Base-by-base conservation (phyloP, 805 yeast species). In the Diddensiella santjacobensis region DNA sequence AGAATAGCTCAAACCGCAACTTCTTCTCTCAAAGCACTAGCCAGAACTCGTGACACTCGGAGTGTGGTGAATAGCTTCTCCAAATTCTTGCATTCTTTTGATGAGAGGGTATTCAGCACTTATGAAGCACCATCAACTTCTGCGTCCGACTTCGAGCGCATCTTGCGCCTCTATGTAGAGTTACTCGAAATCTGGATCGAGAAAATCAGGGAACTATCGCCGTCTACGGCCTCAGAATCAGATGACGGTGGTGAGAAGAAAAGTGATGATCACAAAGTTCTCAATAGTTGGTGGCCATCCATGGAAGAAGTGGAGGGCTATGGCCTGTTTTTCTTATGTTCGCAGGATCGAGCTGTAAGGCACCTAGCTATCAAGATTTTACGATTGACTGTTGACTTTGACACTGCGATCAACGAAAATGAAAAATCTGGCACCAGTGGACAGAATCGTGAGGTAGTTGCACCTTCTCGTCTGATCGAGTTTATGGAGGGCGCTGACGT, bases 221-320 rank as follows among this genome's bases (percentile, higher is more conserved):
- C 40, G 64, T 45, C 56, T 61, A 48, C 50, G 58, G 45, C 53
- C 58, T 45, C 51, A 19, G 49, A 40, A 44, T 49, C 52, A 26
- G 62, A 65, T 11, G 66, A 63, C 4, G 57, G 62, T 4, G 70
- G 66, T 2, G 64, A 22, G 51, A 60, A 18, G 49, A 59, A 19
- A 53, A 57, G 11, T 49, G 52, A 22, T 17, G 53, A 50, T 8
- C 50, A 48, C 19, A 29, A 47, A 41, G 29, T 44, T 19, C 13
- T 55, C 39, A 87, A 86, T 56, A 81, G 80, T 41, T 80, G 88
- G 15, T 81, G 87, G 53, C 84, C 96, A 0, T 84, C 86, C 0
- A 83, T 93, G 41, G 98, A 93, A 65, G 97, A 91, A 53, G 87
- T 91, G 6, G 99, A 93, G 66, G 97, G 99, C 0, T 87, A 90